Conservation (phyloP, 2,329 filamentous ascomycete species). For the Beauveria rudraprayagi region DNA sequence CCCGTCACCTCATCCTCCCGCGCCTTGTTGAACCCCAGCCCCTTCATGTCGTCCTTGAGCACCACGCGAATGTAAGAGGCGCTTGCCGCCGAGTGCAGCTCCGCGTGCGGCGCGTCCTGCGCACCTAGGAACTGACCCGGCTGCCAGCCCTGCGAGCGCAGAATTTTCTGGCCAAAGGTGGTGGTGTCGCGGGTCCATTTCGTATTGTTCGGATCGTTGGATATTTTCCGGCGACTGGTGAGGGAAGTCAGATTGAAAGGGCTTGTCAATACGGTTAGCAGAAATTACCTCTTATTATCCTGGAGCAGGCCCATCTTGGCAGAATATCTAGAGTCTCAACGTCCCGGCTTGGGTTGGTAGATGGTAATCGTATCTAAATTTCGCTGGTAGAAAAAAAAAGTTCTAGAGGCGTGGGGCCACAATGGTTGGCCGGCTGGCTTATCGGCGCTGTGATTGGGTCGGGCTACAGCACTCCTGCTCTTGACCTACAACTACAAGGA, state of each 20-base stretch:
- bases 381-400: conserved; percentile 7
- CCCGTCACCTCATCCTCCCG: conserved; percentile 74
- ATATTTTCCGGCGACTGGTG: conserved; percentile 55
- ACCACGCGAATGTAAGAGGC: conserved; percentile 77
- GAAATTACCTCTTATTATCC: conserved; percentile 8
- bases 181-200: conserved; percentile 78
- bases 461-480: too few relatives aligned
- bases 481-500: too few relatives aligned
- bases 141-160: conserved; percentile 82
- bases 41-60: conserved; percentile 85
- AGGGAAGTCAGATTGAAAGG: not conserved
- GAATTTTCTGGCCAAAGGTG: conserved; percentile 82
- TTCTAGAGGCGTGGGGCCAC: conserved; percentile 12
- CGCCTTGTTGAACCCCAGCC: conserved; percentile 73
- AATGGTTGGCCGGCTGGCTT: not conserved
- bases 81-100: conserved; percentile 71
- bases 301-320: conserved; percentile 11
- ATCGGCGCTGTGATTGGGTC: conserved; percentile 2
- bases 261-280: too few relatives aligned
- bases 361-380: not conserved
- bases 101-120: conserved; percentile 64
- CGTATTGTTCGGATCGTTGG: conserved; percentile 90
- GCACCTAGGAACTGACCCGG: conserved; percentile 78
- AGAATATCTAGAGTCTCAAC: not conserved
- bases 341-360: not conserved